Evolutionary conservation across 805 yeast genomes (phyloP).

Genomic region (Dipodascus albidus): DNA sequence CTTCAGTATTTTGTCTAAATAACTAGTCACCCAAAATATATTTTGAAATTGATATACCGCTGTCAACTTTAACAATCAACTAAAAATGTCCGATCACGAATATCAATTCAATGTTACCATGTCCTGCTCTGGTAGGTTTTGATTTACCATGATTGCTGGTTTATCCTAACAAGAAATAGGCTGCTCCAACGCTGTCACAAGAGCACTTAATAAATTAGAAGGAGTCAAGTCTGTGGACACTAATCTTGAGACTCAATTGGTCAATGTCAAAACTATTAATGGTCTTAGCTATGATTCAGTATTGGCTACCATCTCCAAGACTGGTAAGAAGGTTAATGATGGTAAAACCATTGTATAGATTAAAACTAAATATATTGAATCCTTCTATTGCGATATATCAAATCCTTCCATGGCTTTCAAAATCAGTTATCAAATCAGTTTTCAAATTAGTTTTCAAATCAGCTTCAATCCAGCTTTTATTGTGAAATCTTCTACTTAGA

Average conservation of each 20-base stretch:
- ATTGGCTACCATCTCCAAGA: constrained; percentile 69
- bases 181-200: constrained; percentile 77
- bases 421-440: no score
- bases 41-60: no score
- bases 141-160: background rate
- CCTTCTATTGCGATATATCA: no score
- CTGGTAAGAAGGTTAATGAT: constrained; percentile 72
- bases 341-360: constrained; percentile 43
- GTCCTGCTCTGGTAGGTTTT: constrained; percentile 55
- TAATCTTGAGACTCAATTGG: constrained; percentile 71
- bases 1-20: no score
- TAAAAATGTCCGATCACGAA: constrained; percentile 40
- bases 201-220: constrained; percentile 55
- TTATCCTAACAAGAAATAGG: constrained; percentile 27
- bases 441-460: no score
- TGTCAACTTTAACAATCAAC: background rate
- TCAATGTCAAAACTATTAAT: constrained; percentile 54
- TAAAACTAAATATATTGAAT: background rate
- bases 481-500: no score
- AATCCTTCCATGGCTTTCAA: no score
- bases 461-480: no score
- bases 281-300: constrained; percentile 62
- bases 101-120: constrained; percentile 75
- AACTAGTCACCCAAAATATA: no score
- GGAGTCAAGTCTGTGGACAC: constrained; percentile 69